Base-by-base conservation (phyloP, 495 filamentous ascomycete species). In the Penicillium goetzii region DNA sequence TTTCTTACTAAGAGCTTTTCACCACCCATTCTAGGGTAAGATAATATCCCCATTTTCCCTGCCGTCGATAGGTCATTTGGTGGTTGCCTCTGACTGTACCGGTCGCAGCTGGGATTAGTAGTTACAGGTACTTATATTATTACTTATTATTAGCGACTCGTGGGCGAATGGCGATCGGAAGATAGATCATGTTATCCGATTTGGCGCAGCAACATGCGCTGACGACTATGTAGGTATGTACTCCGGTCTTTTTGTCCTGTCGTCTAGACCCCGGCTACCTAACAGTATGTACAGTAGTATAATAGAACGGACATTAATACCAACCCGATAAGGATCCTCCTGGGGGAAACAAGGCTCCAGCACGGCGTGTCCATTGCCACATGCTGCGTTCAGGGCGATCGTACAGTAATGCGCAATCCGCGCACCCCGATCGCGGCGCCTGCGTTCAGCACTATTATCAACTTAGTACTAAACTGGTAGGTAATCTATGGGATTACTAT, bases 121-220 rank as follows among this genome's bases (percentile, higher is more conserved):
- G 3, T 11, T 32, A 32, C 30, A 32, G 30, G 30, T 32, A 32
- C 30, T 32, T 32, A 32, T 32, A 32, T 32, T 32, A 32, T 32
- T 7, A 32, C 5, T 36, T 55, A 55, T 55, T 36, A 19, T 55
- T 55, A 55, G 52, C 17, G 30, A 55, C 52, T 55, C 52, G 52
- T 55, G 52, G 28, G 30, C 52, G 25, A 51, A 51, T 9, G 25
- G 26, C 47, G 47, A 51, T 51, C 47, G 47, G 47, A 30, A 28
- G 47, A 51, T 51, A 51, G 25, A 51, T 51, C 47, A 51, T 51
- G 47, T 30, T 51, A 30, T 51, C 47, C 47, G 47, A 51, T 51
- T 28, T 28, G 47, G 21, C 21, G 25, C 52, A 55, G 32, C 52
- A 26, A 14, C 6, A 36, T 33, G 8, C n/a, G 50, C 25, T 17